Base-by-base conservation (phyloP, 345 rosid species). In the Conringia planisiliqua region DNA sequence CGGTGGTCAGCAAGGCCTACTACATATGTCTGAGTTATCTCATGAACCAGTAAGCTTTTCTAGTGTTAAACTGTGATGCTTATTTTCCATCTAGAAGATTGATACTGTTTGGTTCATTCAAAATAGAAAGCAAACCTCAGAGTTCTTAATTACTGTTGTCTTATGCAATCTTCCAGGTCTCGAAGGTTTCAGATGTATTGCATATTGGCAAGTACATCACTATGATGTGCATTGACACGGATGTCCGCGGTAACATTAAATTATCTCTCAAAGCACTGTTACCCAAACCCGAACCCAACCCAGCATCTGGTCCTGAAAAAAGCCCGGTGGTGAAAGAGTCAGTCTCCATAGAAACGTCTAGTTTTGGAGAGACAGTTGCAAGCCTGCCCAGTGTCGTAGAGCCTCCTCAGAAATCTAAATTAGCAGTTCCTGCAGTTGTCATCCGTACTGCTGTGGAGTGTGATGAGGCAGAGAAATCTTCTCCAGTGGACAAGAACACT, bases 221-320 rank as follows among this genome's bases (percentile, higher is more conserved):
- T 57, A 68, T 86, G 83, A 85, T 71, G 96, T 95, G 99, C 83
- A 87, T 92, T 46, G 97, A 89, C 55, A 93, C 85, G 61, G 99
- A 94, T 82, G 96, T 94, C 50, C 96, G 97, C 47, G 99, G 99
- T 70, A 91, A 94, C 82, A 89, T 94, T 68, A 94, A 91, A 76
- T 68, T 94, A 55, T 94, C 99, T 68, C 93, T 81, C 71, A 94
- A 86, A 80, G 87, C 93, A 66, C 76, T 81, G 73, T 80, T 73
- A 68, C 82, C 85, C 38, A 80, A 0, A 66, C 72, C 80, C 48
- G 62, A 22, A 35, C 75, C 80, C 17, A 79, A 0, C 66, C 57
- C 82, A 66, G 66, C 27, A 48, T 66, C 81, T 33, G 67, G 67
- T 67, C 63, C 72, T 39, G 77, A 50, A 17, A 60, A 50, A 7